These are phyloP conservation scores for Hemileccinum rubropunctum DNA, from an alignment of 768 basidiomycete genomes.

Conservation along the genomic window DNA sequence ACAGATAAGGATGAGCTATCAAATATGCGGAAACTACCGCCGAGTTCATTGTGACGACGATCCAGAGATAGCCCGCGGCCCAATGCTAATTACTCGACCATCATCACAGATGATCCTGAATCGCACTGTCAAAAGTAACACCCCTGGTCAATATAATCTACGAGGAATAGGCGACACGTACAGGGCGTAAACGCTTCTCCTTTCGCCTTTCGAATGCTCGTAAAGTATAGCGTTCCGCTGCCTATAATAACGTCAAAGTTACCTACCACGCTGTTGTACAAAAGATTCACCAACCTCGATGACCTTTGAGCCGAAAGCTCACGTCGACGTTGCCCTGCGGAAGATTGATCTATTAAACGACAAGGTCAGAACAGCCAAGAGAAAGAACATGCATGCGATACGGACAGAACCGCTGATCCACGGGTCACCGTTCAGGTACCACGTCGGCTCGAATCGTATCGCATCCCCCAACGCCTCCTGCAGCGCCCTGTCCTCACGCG, in stretches of 20 bases:
- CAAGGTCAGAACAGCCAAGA: too few species aligned
- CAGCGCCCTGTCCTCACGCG: slow-evolving; percentile 52
- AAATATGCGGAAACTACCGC: too few species aligned
- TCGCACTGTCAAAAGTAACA: slow-evolving; percentile 52
- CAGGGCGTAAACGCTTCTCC: slow-evolving; percentile 66
- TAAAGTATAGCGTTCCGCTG: slow-evolving; percentile 80
- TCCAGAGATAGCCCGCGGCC: slow-evolving; percentile 6
- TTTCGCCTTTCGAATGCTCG: slow-evolving; percentile 75
- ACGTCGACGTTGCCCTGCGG: slow-evolving; percentile 76
- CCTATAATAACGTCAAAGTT: slow-evolving; percentile 38
- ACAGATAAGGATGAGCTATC: too few species aligned
- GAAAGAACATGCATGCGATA: slow-evolving; percentile 17
- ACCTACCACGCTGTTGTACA: not conserved
- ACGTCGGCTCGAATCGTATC: slow-evolving; percentile 33
- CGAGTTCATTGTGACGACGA: not conserved
- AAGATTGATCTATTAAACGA: slow-evolving; percentile 56
- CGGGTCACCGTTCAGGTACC: slow-evolving; percentile 74
- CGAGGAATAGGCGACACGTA: slow-evolving; percentile 26
- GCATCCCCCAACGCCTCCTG: slow-evolving; percentile 60
- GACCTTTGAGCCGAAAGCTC: slow-evolving; percentile 72
- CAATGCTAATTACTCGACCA: slow-evolving; percentile 44
- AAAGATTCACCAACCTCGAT: slow-evolving; percentile 46
- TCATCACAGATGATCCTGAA: slow-evolving; percentile 68
- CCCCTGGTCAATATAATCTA: too few species aligned
- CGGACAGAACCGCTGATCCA: slow-evolving; percentile 65